These are phyloP conservation scores for Cadophora malorum DNA, from an alignment of 2,329 filamentous ascomycete species.

Conservation along the genomic window DNA sequence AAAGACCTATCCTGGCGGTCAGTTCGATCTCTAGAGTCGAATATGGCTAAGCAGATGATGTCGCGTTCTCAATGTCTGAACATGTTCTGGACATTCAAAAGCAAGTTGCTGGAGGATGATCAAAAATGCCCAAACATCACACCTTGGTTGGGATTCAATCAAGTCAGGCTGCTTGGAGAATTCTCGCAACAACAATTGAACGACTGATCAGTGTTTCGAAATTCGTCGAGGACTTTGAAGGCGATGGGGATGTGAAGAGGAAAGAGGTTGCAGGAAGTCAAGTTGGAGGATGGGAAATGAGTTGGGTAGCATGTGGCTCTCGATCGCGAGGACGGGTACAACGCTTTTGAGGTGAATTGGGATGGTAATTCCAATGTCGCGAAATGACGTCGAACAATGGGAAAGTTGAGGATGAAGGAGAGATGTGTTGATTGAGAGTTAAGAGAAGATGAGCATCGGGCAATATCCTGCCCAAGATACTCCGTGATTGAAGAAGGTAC, in stretches of 20 bases:
- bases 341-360: not conserved
- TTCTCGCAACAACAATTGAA: not conserved
- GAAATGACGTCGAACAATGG: not conserved
- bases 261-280: too few relatives aligned
- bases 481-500: too few relatives aligned
- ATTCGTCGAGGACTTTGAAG: not conserved
- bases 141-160: not conserved
- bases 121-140: not conserved
- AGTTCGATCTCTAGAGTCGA: not conserved
- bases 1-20: not conserved
- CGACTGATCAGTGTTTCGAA: not conserved
- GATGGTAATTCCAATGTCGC: not conserved
- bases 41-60: not conserved
- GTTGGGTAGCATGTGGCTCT: not conserved
- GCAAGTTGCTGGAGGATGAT: too few relatives aligned
- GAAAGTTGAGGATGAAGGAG: not conserved
- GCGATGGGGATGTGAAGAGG: not conserved
- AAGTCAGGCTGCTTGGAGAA: not conserved
- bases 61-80: not conserved
- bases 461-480: too few relatives aligned
- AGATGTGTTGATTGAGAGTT: too few relatives aligned
- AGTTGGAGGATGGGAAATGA: not conserved
- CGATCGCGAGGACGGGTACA: not conserved
- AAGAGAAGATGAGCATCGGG: too few relatives aligned
- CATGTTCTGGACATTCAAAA: constrained; percentile 4